phyloP scores from a whole-genome alignment of 2,329 filamentous ascomycete species.

The Colletotrichum filicis region DNA sequence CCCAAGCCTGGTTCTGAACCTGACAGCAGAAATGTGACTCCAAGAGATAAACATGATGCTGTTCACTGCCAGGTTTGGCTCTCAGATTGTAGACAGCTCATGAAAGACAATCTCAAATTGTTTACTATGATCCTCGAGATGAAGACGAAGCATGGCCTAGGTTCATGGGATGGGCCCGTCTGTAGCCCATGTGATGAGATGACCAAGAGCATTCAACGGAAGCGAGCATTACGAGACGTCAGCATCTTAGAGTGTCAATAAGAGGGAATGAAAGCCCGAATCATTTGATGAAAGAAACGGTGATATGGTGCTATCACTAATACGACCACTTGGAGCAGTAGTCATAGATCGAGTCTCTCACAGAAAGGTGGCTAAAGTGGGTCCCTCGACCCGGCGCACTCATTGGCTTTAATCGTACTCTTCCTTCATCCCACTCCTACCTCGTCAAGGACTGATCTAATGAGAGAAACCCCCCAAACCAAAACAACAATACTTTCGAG shows the following conservation, averaged over 20 bases:
- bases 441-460: background rate
- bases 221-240: too few species aligned
- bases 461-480: background rate
- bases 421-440: background rate
- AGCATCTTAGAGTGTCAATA: too few species aligned
- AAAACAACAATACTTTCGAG: background rate
- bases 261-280: background rate
- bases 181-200: too few species aligned
- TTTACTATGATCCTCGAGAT: background rate
- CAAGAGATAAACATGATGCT: background rate
- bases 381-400: background rate
- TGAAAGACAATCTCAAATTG: background rate
- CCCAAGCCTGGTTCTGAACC: too few species aligned
- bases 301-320: background rate
- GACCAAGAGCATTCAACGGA: too few species aligned
- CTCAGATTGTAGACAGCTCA: background rate
- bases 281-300: background rate
- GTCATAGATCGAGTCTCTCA: background rate
- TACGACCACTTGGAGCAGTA: background rate
- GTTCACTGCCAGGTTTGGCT: background rate
- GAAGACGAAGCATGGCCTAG: too few species aligned
- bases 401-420: background rate
- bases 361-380: background rate
- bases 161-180: too few species aligned
- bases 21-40: background rate